A percentile compares a stretch with the other conserved stretches of the same genome.
These are phyloP conservation scores for Corymbia calophylla DNA, from an alignment of 441 rosid species.

Conservation along the genomic window DNA sequence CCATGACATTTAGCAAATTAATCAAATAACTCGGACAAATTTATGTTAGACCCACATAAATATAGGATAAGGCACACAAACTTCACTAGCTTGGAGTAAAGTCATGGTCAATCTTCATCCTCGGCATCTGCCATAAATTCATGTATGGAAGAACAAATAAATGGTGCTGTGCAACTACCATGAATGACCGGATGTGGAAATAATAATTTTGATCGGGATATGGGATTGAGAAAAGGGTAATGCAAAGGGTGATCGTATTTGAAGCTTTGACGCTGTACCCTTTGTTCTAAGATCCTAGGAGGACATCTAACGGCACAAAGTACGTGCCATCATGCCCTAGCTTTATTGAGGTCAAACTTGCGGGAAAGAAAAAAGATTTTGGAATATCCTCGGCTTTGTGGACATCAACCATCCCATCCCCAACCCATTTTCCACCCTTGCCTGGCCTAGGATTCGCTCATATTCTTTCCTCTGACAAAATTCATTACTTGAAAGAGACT, in stretches of 20 bases:
- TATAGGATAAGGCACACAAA: neutral
- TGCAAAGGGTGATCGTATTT: no score
- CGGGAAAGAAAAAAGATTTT: neutral
- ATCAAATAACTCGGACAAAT: neutral
- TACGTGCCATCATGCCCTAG: slow-evolving; percentile 1
- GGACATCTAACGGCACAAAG: slow-evolving; percentile 21
- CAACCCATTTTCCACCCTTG: neutral
- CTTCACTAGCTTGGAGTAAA: neutral
- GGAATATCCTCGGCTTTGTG: neutral
- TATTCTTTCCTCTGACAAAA: no score
- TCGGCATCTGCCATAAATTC: neutral
- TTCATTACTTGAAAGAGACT: no score
- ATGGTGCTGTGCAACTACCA: neutral
- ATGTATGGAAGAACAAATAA: neutral
- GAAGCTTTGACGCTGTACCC: slow-evolving; percentile 4
- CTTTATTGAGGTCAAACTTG: slow-evolving; percentile 28
- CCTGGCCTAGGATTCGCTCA: neutral
- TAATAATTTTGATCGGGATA: neutral
- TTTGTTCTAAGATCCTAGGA: slow-evolving; percentile 4
- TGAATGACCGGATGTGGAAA: neutral
- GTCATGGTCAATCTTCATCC: neutral
- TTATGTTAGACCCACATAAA: neutral
- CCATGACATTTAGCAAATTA: fast-evolving
- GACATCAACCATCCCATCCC: neutral
- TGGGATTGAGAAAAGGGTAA: neutral